phyloP scores from a whole-genome alignment of 2,329 filamentous ascomycete genomes.

The Byssochlamys sp. region DNA sequence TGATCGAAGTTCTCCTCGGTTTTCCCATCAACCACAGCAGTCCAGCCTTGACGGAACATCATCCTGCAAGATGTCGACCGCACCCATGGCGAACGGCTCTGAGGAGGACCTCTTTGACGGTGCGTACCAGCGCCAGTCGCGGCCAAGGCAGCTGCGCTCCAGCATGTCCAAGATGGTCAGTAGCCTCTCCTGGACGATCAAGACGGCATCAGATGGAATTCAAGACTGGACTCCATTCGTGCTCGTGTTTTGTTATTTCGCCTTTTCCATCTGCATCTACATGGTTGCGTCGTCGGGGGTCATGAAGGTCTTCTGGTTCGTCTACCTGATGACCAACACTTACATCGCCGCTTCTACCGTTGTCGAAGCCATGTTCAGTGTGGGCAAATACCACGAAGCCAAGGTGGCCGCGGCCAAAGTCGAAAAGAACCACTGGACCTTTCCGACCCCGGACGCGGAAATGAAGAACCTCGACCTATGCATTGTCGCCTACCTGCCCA shows the following conservation, averaged over 20 bases:
- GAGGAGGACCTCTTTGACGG: background rate
- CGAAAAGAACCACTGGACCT: slow-evolving; percentile 31
- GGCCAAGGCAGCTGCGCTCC: slow-evolving; percentile 2
- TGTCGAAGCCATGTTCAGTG: slow-evolving; percentile 32
- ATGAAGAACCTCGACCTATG: slow-evolving; percentile 38
- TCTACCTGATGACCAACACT: slow-evolving; percentile 37
- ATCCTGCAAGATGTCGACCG: background rate
- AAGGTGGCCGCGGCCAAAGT: slow-evolving; percentile 28
- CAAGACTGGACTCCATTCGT: slow-evolving; percentile 34
- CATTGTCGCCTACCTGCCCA: slow-evolving; percentile 44
- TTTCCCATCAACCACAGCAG: background rate
- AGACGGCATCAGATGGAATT: slow-evolving; percentile 5
- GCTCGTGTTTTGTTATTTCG: slow-evolving; percentile 33
- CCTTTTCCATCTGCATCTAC: slow-evolving; percentile 34
- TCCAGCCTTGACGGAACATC: background rate
- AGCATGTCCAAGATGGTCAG: slow-evolving; percentile 4
- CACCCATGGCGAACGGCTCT: background rate
- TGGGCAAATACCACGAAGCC: slow-evolving; percentile 28
- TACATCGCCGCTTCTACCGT: slow-evolving; percentile 37
- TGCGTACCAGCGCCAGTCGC: background rate
- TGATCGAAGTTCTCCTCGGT: background rate
- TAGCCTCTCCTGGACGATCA: slow-evolving; percentile 5
- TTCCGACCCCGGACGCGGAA: slow-evolving; percentile 32
- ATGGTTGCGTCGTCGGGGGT: slow-evolving; percentile 28
- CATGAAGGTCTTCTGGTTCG: slow-evolving; percentile 36